These are phyloP conservation scores for Lasiodiplodia citricola DNA, from an alignment of 2,329 filamentous ascomycete species.

Conservation along the genomic window DNA sequence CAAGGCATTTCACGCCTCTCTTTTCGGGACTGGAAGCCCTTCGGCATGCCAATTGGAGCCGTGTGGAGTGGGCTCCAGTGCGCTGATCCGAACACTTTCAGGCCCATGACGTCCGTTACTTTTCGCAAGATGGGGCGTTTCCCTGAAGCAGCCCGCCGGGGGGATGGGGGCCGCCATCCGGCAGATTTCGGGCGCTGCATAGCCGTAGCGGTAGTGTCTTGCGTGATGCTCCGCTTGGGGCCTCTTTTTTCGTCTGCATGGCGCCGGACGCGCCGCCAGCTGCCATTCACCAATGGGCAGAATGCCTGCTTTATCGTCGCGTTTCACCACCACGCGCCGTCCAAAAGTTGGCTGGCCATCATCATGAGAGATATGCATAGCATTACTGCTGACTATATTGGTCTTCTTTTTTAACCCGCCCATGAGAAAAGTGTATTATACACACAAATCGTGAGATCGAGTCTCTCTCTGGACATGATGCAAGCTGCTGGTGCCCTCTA, in stretches of 20 bases:
- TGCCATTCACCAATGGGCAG: conserved; percentile 20
- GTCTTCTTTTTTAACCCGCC: conserved; percentile 24
- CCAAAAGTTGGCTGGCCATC: neutral
- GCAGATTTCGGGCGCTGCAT: conserved; percentile 17
- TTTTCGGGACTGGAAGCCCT: conserved; percentile 1
- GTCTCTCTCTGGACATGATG: conserved; percentile 20
- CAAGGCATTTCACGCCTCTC: conserved; percentile 6
- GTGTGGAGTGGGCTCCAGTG: conserved; percentile 12
- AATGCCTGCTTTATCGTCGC: conserved; percentile 5
- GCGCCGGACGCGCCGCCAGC: conserved; percentile 12
- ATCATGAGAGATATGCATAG: conserved; percentile 21
- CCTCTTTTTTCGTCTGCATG: conserved; percentile 1
- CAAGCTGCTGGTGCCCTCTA: conserved; percentile 25
- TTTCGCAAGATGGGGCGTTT: neutral
- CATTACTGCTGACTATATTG: conserved; percentile 23
- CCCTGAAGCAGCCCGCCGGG: neutral
- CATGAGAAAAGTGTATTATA: conserved; percentile 21
- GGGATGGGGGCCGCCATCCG: neutral
- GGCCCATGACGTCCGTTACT: conserved; percentile 18
- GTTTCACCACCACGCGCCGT: conserved; percentile 8
- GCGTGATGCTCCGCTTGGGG: conserved; percentile 12
- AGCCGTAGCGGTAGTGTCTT: conserved; percentile 9
- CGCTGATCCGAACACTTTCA: conserved; percentile 4
- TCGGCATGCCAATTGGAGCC: conserved; percentile 16
- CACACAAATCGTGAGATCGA: conserved; percentile 22